Evolutionary conservation across 139 green algal genomes (phyloP), one percentile per base, ranked within the genome.

Genomic region (Micromonas pusilla): DNA sequence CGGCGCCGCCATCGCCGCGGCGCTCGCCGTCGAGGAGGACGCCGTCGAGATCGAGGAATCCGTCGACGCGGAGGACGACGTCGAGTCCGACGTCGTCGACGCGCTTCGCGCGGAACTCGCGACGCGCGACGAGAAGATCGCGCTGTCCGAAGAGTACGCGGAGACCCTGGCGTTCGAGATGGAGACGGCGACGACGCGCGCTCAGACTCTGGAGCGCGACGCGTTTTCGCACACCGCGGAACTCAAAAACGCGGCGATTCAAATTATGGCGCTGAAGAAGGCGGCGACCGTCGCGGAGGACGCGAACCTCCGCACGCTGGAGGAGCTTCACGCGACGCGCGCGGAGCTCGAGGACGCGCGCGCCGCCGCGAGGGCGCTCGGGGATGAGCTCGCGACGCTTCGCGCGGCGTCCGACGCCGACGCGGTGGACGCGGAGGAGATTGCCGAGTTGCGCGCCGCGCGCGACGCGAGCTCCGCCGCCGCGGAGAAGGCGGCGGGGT

Each of bases 361-460:
- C 5, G 62, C 26, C 62, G 62, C 62, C 62, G 62, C 20, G 62
- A 33, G 9, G 9, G 62, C 13, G 62, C 62, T 70, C 62, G 62
- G 6, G 62, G 9, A 16, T 6, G 62, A 31, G 26, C 26, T 37
- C 13, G 62, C 13, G 62, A 33, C 62, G 62, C 19, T 19, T n/a
- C 19, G 19, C 52, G 52, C 21, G 19, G 52, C 52, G 52, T 6
- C n/a, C 62, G 19, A 33, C 62, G 62, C n/a, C 62, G 19, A 33
- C 13, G 62, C 6, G 26, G 13, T 70, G 62, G 62, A 70, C 13
- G 20, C 62, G 26, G 62, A 9, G 13, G 62, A 70, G 62, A 33
- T 33, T 57, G 45, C 45, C 62, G 62, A 70, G 62, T 31, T 33
- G 62, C 9, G 19, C 62, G 62, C 62, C 62, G 62, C 62, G 62